Evolutionary conservation across 257 asterid species (phyloP), one percentile per base, ranked within the genome.

Genomic region (Linderniella brevidens): DNA sequence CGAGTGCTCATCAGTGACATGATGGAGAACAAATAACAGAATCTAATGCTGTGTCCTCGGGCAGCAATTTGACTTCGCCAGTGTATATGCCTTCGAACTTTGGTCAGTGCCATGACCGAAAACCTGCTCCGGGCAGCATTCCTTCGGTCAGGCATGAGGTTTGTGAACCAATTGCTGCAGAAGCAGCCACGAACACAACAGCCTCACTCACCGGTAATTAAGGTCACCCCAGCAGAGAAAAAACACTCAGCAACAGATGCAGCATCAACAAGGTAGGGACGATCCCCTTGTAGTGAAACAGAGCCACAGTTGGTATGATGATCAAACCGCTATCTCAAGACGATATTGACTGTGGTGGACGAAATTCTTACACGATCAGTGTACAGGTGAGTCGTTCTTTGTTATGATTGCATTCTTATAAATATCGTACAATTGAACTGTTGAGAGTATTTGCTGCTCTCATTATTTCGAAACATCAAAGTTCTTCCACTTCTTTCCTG

Each of bases 191-290:
- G 57, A 17, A 52, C 35, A 52, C 86, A 66, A 41, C 69, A 62
- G 54, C 70, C 79, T 39, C 63, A 66, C 13, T 67, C 83, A 14
- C 65, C 75, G 6, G 32, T 2, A 17, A n/a, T n/a, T n/a, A n/a
- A 55, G 29, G 1, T 56, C 64, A 40, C 69, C 59, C 14, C 68
- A 59, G 39, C 69, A 70, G 49, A 54, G 60, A 41, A 53, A 60
- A 17, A 73, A 72, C 53, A 55, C 80, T 63, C 79, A 75, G 71
- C 79, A 59, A 60, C 84, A 77, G 64, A 44, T 64, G 8, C 80
- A 66, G 70, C 75, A 76, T 67, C 79, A 70, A 53, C 78, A 70
- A 71, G 71, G 80, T 61, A 92, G 84, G 65, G 74, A 66, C 46
- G 82, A 80, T 56, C 55, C 82, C n/a, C 32, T 25, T 25, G 32